These are phyloP conservation scores for Globomyces pollinis-pini DNA, from an alignment of 192 early-diverging fungal genomes.

Conservation along the genomic window DNA sequence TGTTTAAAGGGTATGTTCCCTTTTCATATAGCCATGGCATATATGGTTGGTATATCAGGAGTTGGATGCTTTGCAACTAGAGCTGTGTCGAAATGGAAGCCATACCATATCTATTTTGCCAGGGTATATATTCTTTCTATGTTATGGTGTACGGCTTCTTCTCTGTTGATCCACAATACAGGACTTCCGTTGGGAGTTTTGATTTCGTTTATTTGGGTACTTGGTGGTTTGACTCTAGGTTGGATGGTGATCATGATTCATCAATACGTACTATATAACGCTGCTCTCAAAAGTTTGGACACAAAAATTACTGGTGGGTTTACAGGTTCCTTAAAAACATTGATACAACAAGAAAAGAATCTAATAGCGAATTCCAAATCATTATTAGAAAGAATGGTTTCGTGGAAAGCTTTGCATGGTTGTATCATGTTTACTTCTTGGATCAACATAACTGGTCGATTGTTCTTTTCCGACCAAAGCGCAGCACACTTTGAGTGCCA, in stretches of 20 bases:
- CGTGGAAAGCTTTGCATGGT: conserved; percentile 33
- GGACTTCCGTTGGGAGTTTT: conserved; percentile 30
- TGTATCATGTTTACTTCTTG: conserved; percentile 29
- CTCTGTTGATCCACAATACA: conserved; percentile 32
- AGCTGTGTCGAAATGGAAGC: conserved; percentile 11
- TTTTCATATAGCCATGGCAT: conserved; percentile 16
- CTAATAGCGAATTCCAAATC: not conserved
- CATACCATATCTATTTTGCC: conserved; percentile 26
- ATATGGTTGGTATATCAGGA: conserved; percentile 18
- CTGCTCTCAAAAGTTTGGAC: not conserved
- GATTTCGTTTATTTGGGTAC: conserved; percentile 27
- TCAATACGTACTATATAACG: conserved; percentile 8
- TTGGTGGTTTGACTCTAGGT: conserved; percentile 20
- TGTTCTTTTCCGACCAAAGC: conserved; percentile 24
- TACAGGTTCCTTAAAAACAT: not conserved
- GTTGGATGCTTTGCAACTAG: conserved; percentile 24
- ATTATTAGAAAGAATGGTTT: conserved; percentile 10
- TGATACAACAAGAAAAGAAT: not conserved
- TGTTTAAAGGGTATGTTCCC: conserved; percentile 14
- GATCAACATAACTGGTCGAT: conserved; percentile 30
- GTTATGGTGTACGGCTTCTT: conserved; percentile 25
- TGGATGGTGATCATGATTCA: conserved; percentile 30
- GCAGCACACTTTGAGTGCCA: conserved; percentile 20
- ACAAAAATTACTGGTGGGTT: not conserved
- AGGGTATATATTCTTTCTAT: conserved; percentile 27